Base-by-base conservation (phyloP, 2,329 filamentous ascomycete species). In the Microdochium paspali region DNA sequence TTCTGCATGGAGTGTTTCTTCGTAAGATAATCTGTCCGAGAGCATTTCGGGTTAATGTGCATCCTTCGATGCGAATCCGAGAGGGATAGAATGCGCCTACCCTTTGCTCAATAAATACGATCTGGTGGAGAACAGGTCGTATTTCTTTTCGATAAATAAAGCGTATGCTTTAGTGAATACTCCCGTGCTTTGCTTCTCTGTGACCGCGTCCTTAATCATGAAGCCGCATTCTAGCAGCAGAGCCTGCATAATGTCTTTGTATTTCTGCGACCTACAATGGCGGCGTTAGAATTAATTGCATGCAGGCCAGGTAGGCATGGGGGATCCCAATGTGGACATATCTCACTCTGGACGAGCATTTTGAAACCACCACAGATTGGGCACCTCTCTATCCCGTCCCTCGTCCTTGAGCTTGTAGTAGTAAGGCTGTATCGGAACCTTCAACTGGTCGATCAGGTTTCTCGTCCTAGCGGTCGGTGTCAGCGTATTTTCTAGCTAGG, bases 101-200 rank as follows among this genome's bases (percentile, higher is more conserved):
- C 18, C 35, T 21, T 40, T 7, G 6, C 15, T 7, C 4, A 40
- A 12, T 24, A 50, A 28, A 15, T 43, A 51, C 28, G 47, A 42
- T 15, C 51, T 46, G 15, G 46, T 51, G 20, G 46, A 53, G 30
- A 46, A 50, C 6, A 47, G 25, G 45, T 56, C 52, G 25, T 44
- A 20, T 12, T 21, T 18, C 4, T 40, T 46, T 6, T 47, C 44
- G 51, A 52, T 53, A 12, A 53, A 47, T 5, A 32, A 7, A 3
- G 49, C 30, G 45, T 50, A 52, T 25, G 45, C 50, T 25, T 42
- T 25, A n/a, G 44, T 20, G 21, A 31, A 45, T 28, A 49, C 44
- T 1, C 49, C 35, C 20, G 32, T 46, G 3, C 48, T n/a, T 15
- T 12, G 48, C 28, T 48, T 44, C 44, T 45, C 30, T 18, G 44